A percentile compares a stretch with the other conserved stretches of the same genome.
phyloP scores from a whole-genome alignment of 148 eudicot genomes.

The Chenopodium album region DNA sequence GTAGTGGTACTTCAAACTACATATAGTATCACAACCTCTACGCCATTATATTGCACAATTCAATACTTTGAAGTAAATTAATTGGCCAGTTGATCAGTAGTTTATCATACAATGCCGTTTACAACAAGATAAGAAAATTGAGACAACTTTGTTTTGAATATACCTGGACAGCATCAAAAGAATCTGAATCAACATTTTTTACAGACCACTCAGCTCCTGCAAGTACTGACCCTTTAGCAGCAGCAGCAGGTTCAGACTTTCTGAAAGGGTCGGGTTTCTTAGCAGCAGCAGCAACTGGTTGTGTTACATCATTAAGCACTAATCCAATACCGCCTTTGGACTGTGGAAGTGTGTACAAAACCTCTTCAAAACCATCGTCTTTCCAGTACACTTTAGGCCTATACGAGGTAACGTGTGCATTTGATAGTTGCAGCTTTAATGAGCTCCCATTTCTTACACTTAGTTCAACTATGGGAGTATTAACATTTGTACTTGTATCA shows the following conservation, averaged over 20 bases:
- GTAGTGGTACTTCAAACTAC: background rate
- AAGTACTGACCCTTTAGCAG: conserved; percentile 30
- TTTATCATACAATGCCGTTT: background rate
- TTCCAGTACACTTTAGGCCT: conserved; percentile 91
- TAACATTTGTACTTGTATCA: background rate
- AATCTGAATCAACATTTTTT: conserved; percentile 74
- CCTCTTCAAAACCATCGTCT: conserved; percentile 79
- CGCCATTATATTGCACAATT: background rate
- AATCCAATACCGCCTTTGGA: conserved; percentile 75
- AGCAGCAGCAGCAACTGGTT: conserved; percentile 22
- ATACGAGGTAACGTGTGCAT: conserved; percentile 76
- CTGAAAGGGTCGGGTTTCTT: conserved; percentile 19
- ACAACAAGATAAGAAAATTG: background rate
- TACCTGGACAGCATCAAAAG: conserved; percentile 96
- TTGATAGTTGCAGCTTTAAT: conserved; percentile 55
- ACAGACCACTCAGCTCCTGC: conserved; percentile 64
- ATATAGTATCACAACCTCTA: background rate
- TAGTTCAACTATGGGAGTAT: conserved; percentile 48
- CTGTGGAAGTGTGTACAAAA: conserved; percentile 57
- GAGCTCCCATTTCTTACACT: conserved; percentile 91
- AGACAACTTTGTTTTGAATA: background rate
- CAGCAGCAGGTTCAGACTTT: conserved; percentile 17
- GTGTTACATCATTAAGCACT: conserved; percentile 51
- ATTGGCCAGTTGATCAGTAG: background rate
- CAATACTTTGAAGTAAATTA: background rate